Percentiles rank a stretch among this genome's conserved stretches.
phyloP scores from a whole-genome alignment of 2,329 filamentous ascomycete genomes.

The Clarireedia homoeocarpa region DNA sequence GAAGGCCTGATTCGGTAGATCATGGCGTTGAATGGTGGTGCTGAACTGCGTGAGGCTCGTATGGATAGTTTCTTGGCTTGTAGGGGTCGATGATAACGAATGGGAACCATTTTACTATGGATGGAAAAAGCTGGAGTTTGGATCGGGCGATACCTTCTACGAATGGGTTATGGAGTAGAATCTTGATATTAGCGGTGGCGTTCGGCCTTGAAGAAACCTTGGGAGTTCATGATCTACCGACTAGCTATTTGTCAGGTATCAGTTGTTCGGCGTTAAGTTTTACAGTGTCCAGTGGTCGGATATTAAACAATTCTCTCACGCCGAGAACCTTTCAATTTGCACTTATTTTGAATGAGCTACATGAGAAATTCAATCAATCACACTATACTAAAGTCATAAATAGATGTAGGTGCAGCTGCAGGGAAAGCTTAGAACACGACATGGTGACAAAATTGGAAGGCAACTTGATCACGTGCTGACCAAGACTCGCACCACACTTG shows the following conservation, averaged over 20 bases:
- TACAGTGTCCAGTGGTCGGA: too few relatives aligned
- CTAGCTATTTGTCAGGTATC: background rate
- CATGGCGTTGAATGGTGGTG: background rate
- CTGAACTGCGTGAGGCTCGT: too few relatives aligned
- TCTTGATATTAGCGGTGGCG: background rate
- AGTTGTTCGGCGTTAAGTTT: background rate
- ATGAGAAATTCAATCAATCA: too few relatives aligned
- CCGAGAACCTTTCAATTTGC: too few relatives aligned
- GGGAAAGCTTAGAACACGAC: background rate
- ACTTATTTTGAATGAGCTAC: too few relatives aligned
- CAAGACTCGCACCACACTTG: too few relatives aligned
- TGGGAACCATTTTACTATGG: too few relatives aligned
- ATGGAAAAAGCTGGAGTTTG: background rate
- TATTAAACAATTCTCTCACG: too few relatives aligned
- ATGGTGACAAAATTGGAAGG: background rate
- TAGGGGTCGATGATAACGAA: too few relatives aligned
- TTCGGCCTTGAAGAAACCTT: background rate
- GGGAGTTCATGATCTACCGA: background rate
- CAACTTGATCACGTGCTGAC: background rate
- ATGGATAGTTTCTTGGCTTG: too few relatives aligned
- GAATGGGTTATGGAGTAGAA: background rate
- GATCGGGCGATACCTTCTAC: background rate
- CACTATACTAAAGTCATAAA: too few relatives aligned
- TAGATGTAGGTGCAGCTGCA: background rate
- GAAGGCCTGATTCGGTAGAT: background rate